phyloP scores from a whole-genome alignment of 305 asterid genomes.

The Plantago rigida region DNA sequence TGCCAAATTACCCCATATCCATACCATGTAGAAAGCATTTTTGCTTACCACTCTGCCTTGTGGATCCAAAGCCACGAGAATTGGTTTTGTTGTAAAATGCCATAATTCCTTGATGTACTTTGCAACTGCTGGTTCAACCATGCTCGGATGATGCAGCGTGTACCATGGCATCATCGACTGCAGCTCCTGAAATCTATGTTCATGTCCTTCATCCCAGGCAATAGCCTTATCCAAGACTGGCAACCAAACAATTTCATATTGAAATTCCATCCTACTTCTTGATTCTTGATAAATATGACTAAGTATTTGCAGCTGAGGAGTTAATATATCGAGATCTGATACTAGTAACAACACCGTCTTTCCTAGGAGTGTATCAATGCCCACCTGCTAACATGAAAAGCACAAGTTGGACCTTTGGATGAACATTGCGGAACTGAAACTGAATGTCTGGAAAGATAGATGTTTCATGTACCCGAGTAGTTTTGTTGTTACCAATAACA shows the following conservation, averaged over 20 bases:
- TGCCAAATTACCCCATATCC: constrained; percentile 77
- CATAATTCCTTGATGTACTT: constrained; percentile 55
- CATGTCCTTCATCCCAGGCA: constrained; percentile 33
- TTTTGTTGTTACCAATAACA: constrained; percentile 37
- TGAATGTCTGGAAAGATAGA: not conserved
- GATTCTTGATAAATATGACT: constrained; percentile 41
- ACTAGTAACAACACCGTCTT: constrained; percentile 62
- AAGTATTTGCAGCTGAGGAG: constrained; percentile 56
- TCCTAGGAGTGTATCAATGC: constrained; percentile 48
- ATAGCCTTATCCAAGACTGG: constrained; percentile 42
- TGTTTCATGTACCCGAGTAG: constrained; percentile 34
- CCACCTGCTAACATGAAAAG: constrained; percentile 34
- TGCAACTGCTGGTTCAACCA: constrained; percentile 55
- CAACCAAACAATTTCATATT: constrained; percentile 75
- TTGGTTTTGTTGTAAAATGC: constrained; percentile 58
- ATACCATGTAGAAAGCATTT: constrained; percentile 62
- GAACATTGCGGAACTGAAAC: not conserved
- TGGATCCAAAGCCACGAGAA: constrained; percentile 68
- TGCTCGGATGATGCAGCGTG: constrained; percentile 49
- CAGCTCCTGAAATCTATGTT: constrained; percentile 34
- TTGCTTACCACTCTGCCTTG: constrained; percentile 50
- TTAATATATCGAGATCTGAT: constrained; percentile 56
- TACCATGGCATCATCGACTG: constrained; percentile 70
- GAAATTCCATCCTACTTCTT: constrained; percentile 34
- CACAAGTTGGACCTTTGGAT: not conserved